Evolutionary conservation across 1,139 yeast genomes (phyloP), one percentile per base, ranked within the genome.

Genomic region (Zhuliangozyma parablackwelliae): DNA sequence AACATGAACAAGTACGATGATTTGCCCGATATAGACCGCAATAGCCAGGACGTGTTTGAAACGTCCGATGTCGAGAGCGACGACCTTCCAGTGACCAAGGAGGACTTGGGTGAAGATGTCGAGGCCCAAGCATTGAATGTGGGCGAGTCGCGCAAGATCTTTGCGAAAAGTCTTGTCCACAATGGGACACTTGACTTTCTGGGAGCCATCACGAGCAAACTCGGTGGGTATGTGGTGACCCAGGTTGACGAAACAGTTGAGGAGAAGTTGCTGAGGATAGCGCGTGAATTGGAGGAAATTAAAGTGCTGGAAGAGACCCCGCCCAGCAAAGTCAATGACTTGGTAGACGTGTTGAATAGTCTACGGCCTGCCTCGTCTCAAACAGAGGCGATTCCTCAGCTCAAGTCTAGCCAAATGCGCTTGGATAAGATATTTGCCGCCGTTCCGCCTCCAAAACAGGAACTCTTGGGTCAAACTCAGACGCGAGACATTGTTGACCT

Each of bases 11-110:
- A 56, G 37, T 56, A 53, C 44, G 37, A 41, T 8, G 62, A 48
- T 7, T 46, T 60, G 21, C 63, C 65, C 1, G 65, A 49, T 28
- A 57, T 60, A 16, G 65, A 68, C 30, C 37, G 37, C 10, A 56
- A 47, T 2, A 48, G 62, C 1, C 59, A 49, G 32, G 75, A 69
- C 37, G 62, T 75, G 2, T 75, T 64, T 46, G 80, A 75, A 49
- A 70, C 79, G 0, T 72, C 78, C 0, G 80, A 74, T 44, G 53
- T 64, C 1, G 79, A 74, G 32, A 65, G 66, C 31, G 59, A 36
- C 7, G 24, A 23, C 10, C 9, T 23, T 7, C n/a, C 30, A 20
- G n/a, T 13, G 13, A 29, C 27, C 2, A 11, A 11, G 2, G 31
- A 28, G 7, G 32, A 26, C 2, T 4, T 21, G 2, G 31, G 27